Evolutionary conservation across 108 stramenopile species (phyloP).

Genomic region (Nitzschia inconspicua): DNA sequence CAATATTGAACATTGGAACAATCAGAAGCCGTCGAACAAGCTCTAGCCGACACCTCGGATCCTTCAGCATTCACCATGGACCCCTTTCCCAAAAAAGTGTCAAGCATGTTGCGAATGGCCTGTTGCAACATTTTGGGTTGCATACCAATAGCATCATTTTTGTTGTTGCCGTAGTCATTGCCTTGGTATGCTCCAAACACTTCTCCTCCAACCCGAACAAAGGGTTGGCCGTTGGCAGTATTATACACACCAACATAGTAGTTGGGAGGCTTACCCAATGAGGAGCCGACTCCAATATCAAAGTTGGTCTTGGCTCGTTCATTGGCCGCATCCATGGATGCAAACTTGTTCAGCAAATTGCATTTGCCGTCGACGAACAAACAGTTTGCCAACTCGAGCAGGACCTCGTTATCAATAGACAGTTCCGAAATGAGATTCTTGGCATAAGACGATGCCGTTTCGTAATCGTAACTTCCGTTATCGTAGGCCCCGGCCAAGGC

Average conservation of each 20-base stretch:
- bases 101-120: conserved; percentile 63
- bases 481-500: conserved; percentile 82
- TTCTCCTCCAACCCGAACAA: conserved; percentile 62
- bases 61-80: conserved; percentile 15
- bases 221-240: conserved; percentile 66
- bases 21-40: conserved; percentile 46
- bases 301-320: conserved; percentile 51
- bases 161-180: conserved; percentile 58
- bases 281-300: conserved; percentile 39
- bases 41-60: conserved; percentile 1
- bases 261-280: conserved; percentile 65
- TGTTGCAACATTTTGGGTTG: conserved; percentile 60
- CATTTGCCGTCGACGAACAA: conserved; percentile 70
- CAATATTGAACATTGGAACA: conserved; percentile 72
- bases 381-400: conserved; percentile 54
- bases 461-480: conserved; percentile 60
- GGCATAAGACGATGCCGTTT: conserved; percentile 59
- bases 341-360: conserved; percentile 53
- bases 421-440: conserved; percentile 51
- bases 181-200: conserved; percentile 68
- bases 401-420: conserved; percentile 42
- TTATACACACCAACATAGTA: conserved; percentile 77
- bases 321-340: conserved; percentile 51
- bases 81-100: conserved; percentile 73
- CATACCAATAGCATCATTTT: conserved; percentile 53